A percentile compares a stretch with the other conserved stretches of the same genome.
phyloP scores from a whole-genome alignment of 306 rosid genomes.

The Cicer judaicum region DNA sequence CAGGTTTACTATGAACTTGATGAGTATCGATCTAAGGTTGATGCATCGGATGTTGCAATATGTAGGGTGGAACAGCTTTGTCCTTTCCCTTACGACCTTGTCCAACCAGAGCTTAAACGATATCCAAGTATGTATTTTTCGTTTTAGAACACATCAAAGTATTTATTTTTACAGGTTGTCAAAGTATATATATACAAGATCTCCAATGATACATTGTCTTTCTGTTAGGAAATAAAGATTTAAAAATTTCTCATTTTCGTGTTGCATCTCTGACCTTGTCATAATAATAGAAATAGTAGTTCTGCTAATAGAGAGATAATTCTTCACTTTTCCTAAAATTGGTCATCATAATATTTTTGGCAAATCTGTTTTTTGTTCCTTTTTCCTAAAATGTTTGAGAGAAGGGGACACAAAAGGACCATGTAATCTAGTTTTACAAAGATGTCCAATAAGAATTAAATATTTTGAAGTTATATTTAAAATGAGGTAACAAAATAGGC shows the following conservation, averaged over 20 bases:
- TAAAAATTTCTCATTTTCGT: background rate
- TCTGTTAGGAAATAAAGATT: background rate
- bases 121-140: conserved; percentile 78
- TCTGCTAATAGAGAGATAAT: background rate
- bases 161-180: background rate
- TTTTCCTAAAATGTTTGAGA: no score
- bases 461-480: no score
- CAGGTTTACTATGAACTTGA: conserved; percentile 97
- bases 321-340: background rate
- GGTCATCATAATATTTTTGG: no score
- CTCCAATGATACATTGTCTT: background rate
- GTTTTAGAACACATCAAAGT: background rate
- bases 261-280: background rate
- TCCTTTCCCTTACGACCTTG: conserved; percentile 95
- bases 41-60: conserved; percentile 82
- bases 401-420: no score
- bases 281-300: background rate
- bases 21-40: conserved; percentile 67
- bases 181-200: background rate
- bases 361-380: background rate
- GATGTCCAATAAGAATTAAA: no score
- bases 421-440: no score
- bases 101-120: conserved; percentile 88
- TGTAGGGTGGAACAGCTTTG: conserved; percentile 97
- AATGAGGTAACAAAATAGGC: no score